Evolutionary conservation across 1,284 basidiomycete species (phyloP), one percentile per base, ranked within the genome.

Genomic region (Ganoderma lingzhi): DNA sequence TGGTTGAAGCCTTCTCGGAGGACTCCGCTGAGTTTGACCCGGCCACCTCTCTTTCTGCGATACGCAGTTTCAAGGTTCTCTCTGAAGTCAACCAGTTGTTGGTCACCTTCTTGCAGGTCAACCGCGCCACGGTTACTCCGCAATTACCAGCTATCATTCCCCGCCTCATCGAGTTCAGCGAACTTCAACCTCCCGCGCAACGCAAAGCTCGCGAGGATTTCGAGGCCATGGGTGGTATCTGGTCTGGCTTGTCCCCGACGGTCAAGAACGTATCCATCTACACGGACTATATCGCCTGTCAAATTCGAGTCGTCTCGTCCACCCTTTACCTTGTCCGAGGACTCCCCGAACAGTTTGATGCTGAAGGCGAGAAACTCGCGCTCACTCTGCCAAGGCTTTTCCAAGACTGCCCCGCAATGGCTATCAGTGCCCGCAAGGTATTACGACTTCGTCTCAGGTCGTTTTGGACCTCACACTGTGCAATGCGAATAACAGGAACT

Each of bases 281-380:
- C 81, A 88, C 89, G 32, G 97, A 99, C 78, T 93, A 99, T 75
- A 90, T 98, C 73, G 90, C 91, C 67, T 94, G 96, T 0, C 97
- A 99, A 81, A 94, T 98, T 78, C 99, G 96, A 95, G 93, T 96
- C 74, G 90, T 99, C 80, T 97, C 96, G 5, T 98, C 96, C 80
- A 84, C 98, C 59, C 95, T 96, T 0, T 99, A 96, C 82, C 91
- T 98, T 35, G 88, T 97, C 71, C 89, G 96, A 64, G 93, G 90
- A 37, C 81, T 86, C 65, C 83, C 80, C 41, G 93, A 95, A 41
- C 89, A 92, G 65, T 88, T 92, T 71, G 91, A 94, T 59, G 86
- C 89, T 12, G 95, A 96, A 75, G 91, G 93, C 5, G 93, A 97
- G 75, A 89, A 89, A 5, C 87, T 99, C 48, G 93, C 97, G 23